Percentiles rank a stretch among this genome's conserved stretches.
Conservation (phyloP, 2,329 filamentous ascomycete genomes). For the Aspergillus latus region DNA sequence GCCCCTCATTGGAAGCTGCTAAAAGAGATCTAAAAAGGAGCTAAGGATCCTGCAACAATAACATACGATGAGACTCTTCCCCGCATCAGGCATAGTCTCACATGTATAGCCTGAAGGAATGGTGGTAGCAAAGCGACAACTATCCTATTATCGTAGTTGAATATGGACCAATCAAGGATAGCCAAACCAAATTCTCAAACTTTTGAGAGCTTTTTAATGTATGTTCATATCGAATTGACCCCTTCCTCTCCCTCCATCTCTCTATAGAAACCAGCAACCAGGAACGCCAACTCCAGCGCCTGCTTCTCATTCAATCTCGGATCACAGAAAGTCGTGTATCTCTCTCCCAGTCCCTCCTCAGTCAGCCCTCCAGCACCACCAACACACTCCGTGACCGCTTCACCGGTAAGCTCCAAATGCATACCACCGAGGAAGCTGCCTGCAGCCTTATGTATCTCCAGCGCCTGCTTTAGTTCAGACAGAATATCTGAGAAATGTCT, state of each 20-base stretch:
- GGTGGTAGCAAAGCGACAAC: no score
- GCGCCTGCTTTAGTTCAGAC: slow-evolving; percentile 76
- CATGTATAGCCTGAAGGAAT: no score
- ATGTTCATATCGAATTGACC: slow-evolving; percentile 17
- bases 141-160: no score
- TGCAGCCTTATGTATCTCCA: slow-evolving; percentile 79
- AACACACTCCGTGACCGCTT: slow-evolving; percentile 93
- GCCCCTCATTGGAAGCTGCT: background rate
- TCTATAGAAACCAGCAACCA: slow-evolving; percentile 80
- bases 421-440: slow-evolving; percentile 88
- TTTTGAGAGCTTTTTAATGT: background rate
- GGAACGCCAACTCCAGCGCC: slow-evolving; percentile 88
- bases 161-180: no score
- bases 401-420: slow-evolving; percentile 91
- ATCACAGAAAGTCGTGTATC: slow-evolving; percentile 96
- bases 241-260: slow-evolving; percentile 39
- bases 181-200: background rate
- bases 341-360: slow-evolving; percentile 83
- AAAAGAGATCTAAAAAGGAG: background rate
- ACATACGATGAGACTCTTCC: no score
- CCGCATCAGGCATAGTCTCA: no score
- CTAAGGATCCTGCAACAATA: no score
- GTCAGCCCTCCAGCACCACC: slow-evolving; percentile 80
- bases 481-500: slow-evolving; percentile 88
- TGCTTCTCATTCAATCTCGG: slow-evolving; percentile 96